These are phyloP conservation scores for Hyphodiscus hymeniophilus DNA, from an alignment of 495 filamentous ascomycete genomes.

Conservation along the genomic window DNA sequence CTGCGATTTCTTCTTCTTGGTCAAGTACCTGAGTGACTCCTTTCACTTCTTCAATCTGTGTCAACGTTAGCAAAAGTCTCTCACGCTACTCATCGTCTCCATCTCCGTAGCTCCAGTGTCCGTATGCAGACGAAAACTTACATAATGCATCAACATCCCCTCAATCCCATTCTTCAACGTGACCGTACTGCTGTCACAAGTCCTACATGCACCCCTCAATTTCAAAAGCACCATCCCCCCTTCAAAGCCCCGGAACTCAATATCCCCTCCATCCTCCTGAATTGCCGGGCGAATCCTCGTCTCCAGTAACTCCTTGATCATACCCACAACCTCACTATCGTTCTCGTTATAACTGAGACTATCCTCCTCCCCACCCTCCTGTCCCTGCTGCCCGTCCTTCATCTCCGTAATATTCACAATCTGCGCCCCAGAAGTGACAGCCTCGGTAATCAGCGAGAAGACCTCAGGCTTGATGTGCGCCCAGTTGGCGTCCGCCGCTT, in stretches of 20 bases:
- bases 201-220: constrained; percentile 84
- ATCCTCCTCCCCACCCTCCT: constrained; percentile 52
- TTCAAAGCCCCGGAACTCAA: constrained; percentile 85
- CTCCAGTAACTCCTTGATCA: constrained; percentile 98
- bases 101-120: too few species aligned
- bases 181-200: constrained; percentile 92
- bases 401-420: constrained; percentile 69
- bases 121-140: constrained; percentile 25
- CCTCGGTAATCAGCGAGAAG: constrained; percentile 89
- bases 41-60: constrained; percentile 89
- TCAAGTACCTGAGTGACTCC: constrained; percentile 88
- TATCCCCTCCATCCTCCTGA: constrained; percentile 95
- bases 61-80: constrained; percentile 2
- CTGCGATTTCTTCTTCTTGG: constrained; percentile 82
- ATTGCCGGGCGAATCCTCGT: constrained; percentile 91
- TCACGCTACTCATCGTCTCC: neutral
- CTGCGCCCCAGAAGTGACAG: constrained; percentile 70
- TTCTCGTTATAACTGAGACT: constrained; percentile 72
- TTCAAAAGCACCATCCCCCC: constrained; percentile 81
- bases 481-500: constrained; percentile 80
- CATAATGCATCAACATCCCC: constrained; percentile 81
- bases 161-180: constrained; percentile 96
- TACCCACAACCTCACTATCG: constrained; percentile 86
- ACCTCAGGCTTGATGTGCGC: constrained; percentile 91
- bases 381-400: constrained; percentile 41